Evolutionary conservation across 1,284 basidiomycete species (phyloP).

Genomic region (Ustilago lituana): DNA sequence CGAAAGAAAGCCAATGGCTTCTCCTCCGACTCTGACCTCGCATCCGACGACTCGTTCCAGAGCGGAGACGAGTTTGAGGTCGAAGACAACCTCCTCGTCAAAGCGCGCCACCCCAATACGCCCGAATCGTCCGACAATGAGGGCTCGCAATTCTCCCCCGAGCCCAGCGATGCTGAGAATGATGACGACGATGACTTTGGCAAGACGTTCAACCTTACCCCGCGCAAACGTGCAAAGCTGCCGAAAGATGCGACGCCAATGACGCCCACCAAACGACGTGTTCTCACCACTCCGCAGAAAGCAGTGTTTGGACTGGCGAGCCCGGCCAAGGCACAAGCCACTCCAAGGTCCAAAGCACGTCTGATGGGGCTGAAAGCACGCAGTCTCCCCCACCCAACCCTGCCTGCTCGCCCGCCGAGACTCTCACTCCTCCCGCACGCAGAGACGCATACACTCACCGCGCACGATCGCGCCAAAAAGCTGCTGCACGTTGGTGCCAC

Average conservation of each 20-base stretch:
- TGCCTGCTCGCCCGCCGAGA: slow-evolving; percentile 53
- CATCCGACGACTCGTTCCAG: slow-evolving; percentile 46
- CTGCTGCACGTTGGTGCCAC: slow-evolving; percentile 91
- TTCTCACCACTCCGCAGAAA: slow-evolving; percentile 36
- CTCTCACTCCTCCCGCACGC: slow-evolving; percentile 42
- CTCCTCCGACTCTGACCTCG: slow-evolving; percentile 37
- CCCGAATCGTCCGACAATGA: slow-evolving; percentile 41
- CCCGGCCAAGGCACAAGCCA: slow-evolving; percentile 41
- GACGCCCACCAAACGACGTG: slow-evolving; percentile 39
- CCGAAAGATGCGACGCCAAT: slow-evolving; percentile 33
- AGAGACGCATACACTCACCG: slow-evolving; percentile 35
- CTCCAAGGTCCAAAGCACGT: slow-evolving; percentile 44
- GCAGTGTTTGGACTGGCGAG: slow-evolving; percentile 29
- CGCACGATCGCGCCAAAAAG: slow-evolving; percentile 57
- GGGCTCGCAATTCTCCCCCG: slow-evolving; percentile 34
- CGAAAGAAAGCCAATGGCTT: slow-evolving; percentile 30
- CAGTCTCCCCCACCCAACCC: slow-evolving; percentile 37
- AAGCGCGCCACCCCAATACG: slow-evolving; percentile 39
- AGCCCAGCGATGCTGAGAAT: slow-evolving; percentile 21
- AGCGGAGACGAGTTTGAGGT: slow-evolving; percentile 44
- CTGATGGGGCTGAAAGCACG: slow-evolving; percentile 40
- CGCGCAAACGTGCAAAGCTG: slow-evolving; percentile 26
- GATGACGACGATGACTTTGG: slow-evolving; percentile 32
- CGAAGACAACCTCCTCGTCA: slow-evolving; percentile 45
- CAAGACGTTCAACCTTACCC: slow-evolving; percentile 34